Evolutionary conservation across 306 rosid genomes (phyloP), one percentile per base, ranked within the genome.

Genomic region (Acacia confusa): DNA sequence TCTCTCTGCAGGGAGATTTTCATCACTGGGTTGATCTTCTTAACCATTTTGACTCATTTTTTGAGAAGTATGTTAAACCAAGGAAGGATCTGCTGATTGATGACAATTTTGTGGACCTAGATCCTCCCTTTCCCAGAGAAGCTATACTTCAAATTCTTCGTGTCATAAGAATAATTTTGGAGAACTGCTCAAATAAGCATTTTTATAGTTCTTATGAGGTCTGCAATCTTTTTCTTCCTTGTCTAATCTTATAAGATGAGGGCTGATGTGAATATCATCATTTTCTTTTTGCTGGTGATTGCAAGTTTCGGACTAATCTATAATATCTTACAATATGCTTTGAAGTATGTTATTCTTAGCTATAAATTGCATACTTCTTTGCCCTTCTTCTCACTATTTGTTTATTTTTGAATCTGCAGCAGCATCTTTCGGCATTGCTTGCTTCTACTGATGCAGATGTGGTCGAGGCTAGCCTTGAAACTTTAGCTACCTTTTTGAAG

Each of bases 21-120:
- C 97, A 93, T 94, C 99, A 96, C 86, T 96, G 99, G 99, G 97
- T 89, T 82, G 98, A 93, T 85, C 92, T 96, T 76, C 93, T 93
- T 81, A 93, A 91, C 79, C 98, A 96, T 89, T 96, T 96, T 81
- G 99, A 96, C 87, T 89, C 99, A 72, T 96, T 82, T 89, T 96
- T 96, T 89, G 98, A 96, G 94, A 96, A 92, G 92, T 90, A 88
- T 80, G 82, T 92, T 76, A 93, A 93, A 86, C 82, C 90, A 52
- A 92, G 99, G 90, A 96, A 96, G 89, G 99, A 96, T 91, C 79
- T 96, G 86, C 93, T 83, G 91, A 85, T 91, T 81, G 94, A 92
- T 85, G 98, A 88, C 84, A 81, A 86, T 82, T 91, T 94, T 86
- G 86, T 92, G 40, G 89, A 85, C 70, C 88, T 82, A 10, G 97